These are phyloP conservation scores for Teratosphaeria viscida DNA, from an alignment of 2,329 filamentous ascomycete species.

Conservation along the genomic window DNA sequence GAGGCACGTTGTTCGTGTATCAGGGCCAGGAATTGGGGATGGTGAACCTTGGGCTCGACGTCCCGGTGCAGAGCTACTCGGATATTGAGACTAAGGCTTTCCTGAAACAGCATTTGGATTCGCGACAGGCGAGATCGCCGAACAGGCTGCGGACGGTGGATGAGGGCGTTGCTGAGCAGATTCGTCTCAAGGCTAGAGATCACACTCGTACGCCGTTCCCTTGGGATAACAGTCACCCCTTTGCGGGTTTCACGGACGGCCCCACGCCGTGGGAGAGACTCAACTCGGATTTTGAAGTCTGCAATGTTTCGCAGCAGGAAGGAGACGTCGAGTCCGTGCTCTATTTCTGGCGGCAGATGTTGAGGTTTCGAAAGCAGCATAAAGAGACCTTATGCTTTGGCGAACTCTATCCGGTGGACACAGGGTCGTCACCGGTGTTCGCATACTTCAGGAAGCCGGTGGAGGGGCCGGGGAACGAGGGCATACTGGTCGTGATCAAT, in stretches of 20 bases:
- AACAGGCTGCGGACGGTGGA: neutral
- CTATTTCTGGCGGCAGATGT: slow-evolving; percentile 50
- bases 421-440: neutral
- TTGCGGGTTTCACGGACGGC: slow-evolving; percentile 48
- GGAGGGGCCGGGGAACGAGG: neutral
- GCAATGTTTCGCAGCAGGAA: slow-evolving; percentile 50
- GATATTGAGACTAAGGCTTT: slow-evolving; percentile 5
- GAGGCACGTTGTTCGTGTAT: slow-evolving; percentile 41
- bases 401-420: neutral
- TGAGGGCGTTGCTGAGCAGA: neutral
- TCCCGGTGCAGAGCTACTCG: neutral
- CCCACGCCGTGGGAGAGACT: slow-evolving; percentile 50
- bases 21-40: slow-evolving; percentile 43
- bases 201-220: slow-evolving; percentile 59
- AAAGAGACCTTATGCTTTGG: neutral
- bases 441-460: neutral
- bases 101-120: slow-evolving; percentile 31
- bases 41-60: slow-evolving; percentile 34
- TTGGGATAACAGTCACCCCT: slow-evolving; percentile 41
- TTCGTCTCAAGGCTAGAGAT: slow-evolving; percentile 41
- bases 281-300: slow-evolving; percentile 37
- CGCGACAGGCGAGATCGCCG: slow-evolving; percentile 40
- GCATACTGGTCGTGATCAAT: neutral
- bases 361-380: slow-evolving; percentile 46
- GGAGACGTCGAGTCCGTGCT: slow-evolving; percentile 37